Base-by-base conservation (phyloP, 2,329 filamentous ascomycete species). In the Phyllosticta paracitricarpa region DNA sequence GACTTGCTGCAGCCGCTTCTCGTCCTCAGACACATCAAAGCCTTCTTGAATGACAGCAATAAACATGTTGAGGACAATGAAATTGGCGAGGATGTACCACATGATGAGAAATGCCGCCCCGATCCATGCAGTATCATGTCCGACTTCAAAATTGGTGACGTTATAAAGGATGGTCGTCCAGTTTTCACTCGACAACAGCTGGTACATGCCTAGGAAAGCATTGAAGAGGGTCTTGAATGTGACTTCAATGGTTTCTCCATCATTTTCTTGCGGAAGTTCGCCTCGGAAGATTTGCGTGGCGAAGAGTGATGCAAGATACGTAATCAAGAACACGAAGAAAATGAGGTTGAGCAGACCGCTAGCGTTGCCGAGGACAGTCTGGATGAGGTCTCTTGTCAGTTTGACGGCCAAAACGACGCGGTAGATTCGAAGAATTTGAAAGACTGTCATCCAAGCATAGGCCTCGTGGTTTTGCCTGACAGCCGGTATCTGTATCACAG, bases 31-130 rank as follows among this genome's bases (percentile, higher is more conserved):
- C 26, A 99, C 91, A 75, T 99, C 94, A 72, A 99, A 99, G 70
- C 96, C 99, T 72, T 99, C 94, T 74, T 99, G 94, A 66, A 99
- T 99, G 77, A 99, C 94, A 80, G 94, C 94, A 89, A 99, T 97
- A 80, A 99, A 99, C 94, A 99, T 99, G 71, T 97, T 99, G 78
- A 99, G 78, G 64, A 97, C 84, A 76, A 99, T 96, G 72, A 97
- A 93, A 73, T 95, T 97, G 5, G 91, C 83, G 53, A 99, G 82
- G 62, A 96, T 94, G 74, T 96, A 97, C 94, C 94, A 99, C 66
- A 92, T 82, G 65, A 97, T 90, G 67, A 96, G 82, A 68, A 99
- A 97, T 1, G 89, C 81, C 8, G 93, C 91, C 9, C 89, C 91
- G 61, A 97, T 91, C 93, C 94, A 97, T 8, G 89, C 84, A n/a